Conservation (phyloP, 345 rosid genomes). For the Acer yangbiense region DNA sequence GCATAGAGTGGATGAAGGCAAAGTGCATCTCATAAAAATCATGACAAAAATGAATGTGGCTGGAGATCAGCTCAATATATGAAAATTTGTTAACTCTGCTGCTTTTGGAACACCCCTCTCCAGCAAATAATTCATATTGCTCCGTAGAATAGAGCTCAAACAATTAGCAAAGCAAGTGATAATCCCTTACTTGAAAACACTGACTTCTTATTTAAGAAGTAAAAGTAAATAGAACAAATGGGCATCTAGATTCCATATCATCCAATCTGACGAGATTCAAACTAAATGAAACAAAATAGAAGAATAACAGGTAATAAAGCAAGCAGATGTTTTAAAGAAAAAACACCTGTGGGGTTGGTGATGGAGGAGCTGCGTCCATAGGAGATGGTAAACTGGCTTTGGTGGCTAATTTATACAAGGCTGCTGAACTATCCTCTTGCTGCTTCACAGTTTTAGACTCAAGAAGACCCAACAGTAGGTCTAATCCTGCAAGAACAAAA, state of each 20-base stretch:
- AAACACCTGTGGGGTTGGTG: slow-evolving; percentile 61
- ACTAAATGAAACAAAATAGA: neutral
- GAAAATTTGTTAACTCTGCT: neutral
- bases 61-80: too few species aligned
- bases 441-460: slow-evolving; percentile 52
- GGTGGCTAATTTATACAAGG: slow-evolving; percentile 60
- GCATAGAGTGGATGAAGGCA: too few species aligned
- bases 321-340: neutral
- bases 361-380: slow-evolving; percentile 61
- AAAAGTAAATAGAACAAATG: neutral
- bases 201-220: neutral
- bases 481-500: slow-evolving; percentile 44
- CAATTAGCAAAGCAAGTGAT: neutral
- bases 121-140: neutral
- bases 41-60: neutral
- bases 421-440: slow-evolving; percentile 54
- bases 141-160: neutral
- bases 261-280: neutral
- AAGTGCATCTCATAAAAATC: neutral
- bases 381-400: slow-evolving; percentile 49
- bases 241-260: neutral
- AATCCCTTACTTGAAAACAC: neutral
- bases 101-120: too few species aligned
- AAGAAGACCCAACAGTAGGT: slow-evolving; percentile 56
- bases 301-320: neutral